phyloP scores from a whole-genome alignment of 2,329 filamentous ascomycete genomes.

The Aspergillus terreus region DNA sequence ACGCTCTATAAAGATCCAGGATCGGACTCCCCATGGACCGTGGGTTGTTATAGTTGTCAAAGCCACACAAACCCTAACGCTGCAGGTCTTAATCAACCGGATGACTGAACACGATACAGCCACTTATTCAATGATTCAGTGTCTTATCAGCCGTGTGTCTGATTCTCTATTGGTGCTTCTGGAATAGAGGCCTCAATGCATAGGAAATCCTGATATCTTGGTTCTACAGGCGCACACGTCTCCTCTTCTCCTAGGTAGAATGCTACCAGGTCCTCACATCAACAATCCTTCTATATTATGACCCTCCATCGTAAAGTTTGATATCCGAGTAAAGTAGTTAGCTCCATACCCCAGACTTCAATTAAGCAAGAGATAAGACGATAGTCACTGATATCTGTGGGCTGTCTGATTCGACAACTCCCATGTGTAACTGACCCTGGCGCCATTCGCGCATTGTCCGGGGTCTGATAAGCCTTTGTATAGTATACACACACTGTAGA shows the following conservation, averaged over 20 bases:
- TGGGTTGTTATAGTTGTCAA: too few species aligned
- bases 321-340: neutral
- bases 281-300: too few species aligned
- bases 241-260: too few species aligned
- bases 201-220: too few species aligned
- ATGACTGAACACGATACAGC: neutral
- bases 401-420: constrained; percentile 8
- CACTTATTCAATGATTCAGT: neutral
- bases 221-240: too few species aligned
- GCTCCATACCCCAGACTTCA: neutral
- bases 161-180: neutral
- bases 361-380: constrained; percentile 1
- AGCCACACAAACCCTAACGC: neutral
- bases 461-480: neutral
- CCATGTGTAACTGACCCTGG: neutral
- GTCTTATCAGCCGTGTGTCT: neutral
- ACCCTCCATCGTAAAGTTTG: too few species aligned
- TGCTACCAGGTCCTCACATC: too few species aligned
- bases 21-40: too few species aligned
- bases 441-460: neutral
- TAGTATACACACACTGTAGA: neutral
- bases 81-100: neutral
- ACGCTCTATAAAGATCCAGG: too few species aligned
- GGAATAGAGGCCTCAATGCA: too few species aligned
- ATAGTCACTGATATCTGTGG: constrained; percentile 6